Base-by-base conservation (phyloP, 148 eudicot species). In the Vaccinium vitisidaea region DNA sequence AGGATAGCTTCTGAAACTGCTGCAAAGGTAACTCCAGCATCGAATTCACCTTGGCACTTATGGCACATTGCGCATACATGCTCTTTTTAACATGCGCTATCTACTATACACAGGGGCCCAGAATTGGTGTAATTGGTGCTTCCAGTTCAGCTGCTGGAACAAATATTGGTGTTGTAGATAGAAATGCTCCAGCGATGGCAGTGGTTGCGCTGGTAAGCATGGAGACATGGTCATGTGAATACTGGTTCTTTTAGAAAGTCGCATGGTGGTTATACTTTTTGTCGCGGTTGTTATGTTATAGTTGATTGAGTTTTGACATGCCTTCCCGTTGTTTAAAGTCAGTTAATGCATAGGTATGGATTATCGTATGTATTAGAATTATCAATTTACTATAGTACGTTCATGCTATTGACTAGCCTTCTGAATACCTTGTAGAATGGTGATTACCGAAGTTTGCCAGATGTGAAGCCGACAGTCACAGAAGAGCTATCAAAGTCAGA, bases 401-500 rank as follows among this genome's bases (percentile, higher is more conserved):
- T 43, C 14, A 8, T 75, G 6, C 39, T 32, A 32, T 39, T 55
- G 78, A 39, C 14, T 83, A 85, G 83, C 69, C 50, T 55, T 25
- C 52, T 2, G 61, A 46, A 21, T n/a, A 10, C 53, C n/a, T 48
- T 43, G 73, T 84, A 93, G 96, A 93, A 91, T 85, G 96, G 94
- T 76, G 96, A 93, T 82, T 84, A 87, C 69, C 87, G 92, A 90
- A 86, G 73, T 81, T 21, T 88, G 88, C 91, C 85, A 59, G 93
- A 92, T 83, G 89, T 92, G 77, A 92, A 92, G 87, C 89, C 92
- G 6, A 88, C 92, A 86, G 89, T 88, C 59, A 81, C 88, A 14
- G 94, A 91, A 80, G 94, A 90, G 83, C 92, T 83, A 65, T 93
- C 91, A 90, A 95, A 93, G 85, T 91, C 95, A 55, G 91, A 90